phyloP scores from a whole-genome alignment of 345 rosid species.

The Abelmoschus esculentus region DNA sequence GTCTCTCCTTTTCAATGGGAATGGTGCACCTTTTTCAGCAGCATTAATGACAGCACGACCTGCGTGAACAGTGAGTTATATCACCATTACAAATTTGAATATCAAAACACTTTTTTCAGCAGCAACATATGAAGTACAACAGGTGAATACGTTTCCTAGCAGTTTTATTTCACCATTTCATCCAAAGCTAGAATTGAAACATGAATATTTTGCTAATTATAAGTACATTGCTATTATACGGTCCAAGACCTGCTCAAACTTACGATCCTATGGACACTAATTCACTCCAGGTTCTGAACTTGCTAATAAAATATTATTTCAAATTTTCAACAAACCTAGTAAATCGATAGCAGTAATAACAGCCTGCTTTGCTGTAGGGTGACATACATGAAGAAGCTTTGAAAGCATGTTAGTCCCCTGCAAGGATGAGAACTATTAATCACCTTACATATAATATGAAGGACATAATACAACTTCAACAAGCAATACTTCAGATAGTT shows the following conservation, averaged over 20 bases:
- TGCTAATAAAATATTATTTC: neutral
- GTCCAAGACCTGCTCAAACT: neutral
- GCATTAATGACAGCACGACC: conserved; percentile 94
- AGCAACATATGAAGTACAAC: neutral
- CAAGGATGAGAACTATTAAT: conserved; percentile 20
- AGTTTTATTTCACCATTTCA: neutral
- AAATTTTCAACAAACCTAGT: conserved; percentile 73
- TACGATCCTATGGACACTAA: neutral
- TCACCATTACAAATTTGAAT: conserved; percentile 4
- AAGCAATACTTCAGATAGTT: neutral
- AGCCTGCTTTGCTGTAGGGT: conserved; percentile 91
- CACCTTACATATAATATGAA: conserved; percentile 11
- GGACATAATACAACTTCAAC: conserved; percentile 8
- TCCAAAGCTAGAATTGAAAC: neutral
- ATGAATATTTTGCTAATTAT: too few relatives aligned
- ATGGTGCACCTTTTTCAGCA: conserved; percentile 74
- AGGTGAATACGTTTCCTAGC: neutral
- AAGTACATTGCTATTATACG: neutral
- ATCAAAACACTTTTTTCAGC: conserved; percentile 4
- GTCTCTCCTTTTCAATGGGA: conserved; percentile 90
- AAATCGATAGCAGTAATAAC: conserved; percentile 94
- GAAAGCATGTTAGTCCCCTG: conserved; percentile 99
- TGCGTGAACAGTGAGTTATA: conserved; percentile 26
- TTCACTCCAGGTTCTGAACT: neutral
- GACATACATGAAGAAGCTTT: conserved; percentile 87